Evolutionary conservation across 768 basidiomycete species (phyloP).

Genomic region (Xerocomus potaroensis): DNA sequence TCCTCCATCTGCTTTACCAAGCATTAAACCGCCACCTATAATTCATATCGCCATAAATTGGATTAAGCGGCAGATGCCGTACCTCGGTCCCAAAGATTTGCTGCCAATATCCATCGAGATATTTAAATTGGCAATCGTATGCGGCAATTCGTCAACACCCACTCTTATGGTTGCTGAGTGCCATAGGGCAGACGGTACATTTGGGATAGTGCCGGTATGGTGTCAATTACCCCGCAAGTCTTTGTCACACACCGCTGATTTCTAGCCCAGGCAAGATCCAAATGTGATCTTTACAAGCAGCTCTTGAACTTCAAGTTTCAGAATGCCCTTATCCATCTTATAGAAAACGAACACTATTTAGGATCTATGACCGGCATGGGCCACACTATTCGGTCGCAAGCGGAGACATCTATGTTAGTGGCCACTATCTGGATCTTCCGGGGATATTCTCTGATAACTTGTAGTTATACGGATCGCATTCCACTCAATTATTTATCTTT

Average conservation of each 20-base stretch:
- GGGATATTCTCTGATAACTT: conserved; percentile 7
- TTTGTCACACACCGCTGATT: conserved; percentile 4
- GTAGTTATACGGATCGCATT: conserved; percentile 25
- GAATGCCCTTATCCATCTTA: conserved; percentile 56
- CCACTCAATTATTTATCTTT: conserved; percentile 37
- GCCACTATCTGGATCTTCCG: not conserved
- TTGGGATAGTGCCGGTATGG: conserved; percentile 70
- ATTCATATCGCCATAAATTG: conserved; percentile 45
- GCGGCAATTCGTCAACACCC: conserved; percentile 85
- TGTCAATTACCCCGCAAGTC: conserved; percentile 4
- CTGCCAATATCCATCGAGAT: conserved; percentile 79
- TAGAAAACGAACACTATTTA: conserved; percentile 73
- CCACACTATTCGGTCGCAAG: conserved; percentile 50
- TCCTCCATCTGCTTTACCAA: conserved; percentile 25
- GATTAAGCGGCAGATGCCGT: conserved; percentile 61
- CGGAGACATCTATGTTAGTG: conserved; percentile 42
- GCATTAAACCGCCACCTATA: conserved; percentile 27
- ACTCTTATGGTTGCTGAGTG: conserved; percentile 82
- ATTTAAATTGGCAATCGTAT: conserved; percentile 74
- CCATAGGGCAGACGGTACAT: conserved; percentile 69
- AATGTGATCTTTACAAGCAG: conserved; percentile 80
- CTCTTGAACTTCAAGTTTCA: conserved; percentile 68
- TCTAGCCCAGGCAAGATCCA: conserved; percentile 64
- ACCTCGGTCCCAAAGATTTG: conserved; percentile 75
- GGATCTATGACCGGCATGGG: conserved; percentile 67